Conservation (phyloP, 2,329 filamentous ascomycete species). For the Exophiala phaeomuriformis region DNA sequence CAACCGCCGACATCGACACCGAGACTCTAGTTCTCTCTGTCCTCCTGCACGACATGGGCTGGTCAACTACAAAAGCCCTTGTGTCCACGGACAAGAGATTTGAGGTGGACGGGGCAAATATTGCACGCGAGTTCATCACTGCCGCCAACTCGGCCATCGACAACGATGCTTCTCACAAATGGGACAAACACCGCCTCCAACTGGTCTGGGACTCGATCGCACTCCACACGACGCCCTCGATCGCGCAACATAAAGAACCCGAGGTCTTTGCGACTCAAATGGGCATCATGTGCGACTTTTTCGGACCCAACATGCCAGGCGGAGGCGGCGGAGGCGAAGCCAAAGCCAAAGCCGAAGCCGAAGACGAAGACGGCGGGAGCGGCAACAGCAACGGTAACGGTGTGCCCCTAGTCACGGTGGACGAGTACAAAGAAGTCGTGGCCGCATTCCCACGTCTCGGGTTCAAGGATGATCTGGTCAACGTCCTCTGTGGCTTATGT, state of each 20-base stretch:
- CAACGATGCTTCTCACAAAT: neutral
- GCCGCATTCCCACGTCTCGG: slow-evolving; percentile 32
- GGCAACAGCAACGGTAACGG: too few relatives aligned
- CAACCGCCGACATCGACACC: slow-evolving; percentile 27
- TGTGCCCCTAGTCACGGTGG: slow-evolving; percentile 25
- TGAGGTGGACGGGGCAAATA: slow-evolving; percentile 46
- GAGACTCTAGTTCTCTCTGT: slow-evolving; percentile 15
- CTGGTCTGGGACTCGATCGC: slow-evolving; percentile 47
- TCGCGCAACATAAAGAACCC: slow-evolving; percentile 27
- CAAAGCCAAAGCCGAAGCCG: too few relatives aligned
- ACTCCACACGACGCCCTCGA: slow-evolving; percentile 28
- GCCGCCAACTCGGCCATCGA: too few relatives aligned
- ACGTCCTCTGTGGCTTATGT: slow-evolving; percentile 33
- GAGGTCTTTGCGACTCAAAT: slow-evolving; percentile 18
- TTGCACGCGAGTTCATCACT: slow-evolving; percentile 35
- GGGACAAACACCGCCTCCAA: slow-evolving; percentile 37
- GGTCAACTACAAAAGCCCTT: slow-evolving; percentile 33
- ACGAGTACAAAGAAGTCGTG: slow-evolving; percentile 31
- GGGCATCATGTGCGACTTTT: slow-evolving; percentile 24
- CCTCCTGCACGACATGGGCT: slow-evolving; percentile 31
- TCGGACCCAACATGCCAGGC: slow-evolving; percentile 8
- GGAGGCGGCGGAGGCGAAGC: too few relatives aligned
- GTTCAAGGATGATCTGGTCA: slow-evolving; percentile 31
- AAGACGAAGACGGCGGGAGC: too few relatives aligned
- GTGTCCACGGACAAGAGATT: slow-evolving; percentile 43